Conservation (phyloP, 352 stramenopile species). For the Pythium apleroticum region DNA sequence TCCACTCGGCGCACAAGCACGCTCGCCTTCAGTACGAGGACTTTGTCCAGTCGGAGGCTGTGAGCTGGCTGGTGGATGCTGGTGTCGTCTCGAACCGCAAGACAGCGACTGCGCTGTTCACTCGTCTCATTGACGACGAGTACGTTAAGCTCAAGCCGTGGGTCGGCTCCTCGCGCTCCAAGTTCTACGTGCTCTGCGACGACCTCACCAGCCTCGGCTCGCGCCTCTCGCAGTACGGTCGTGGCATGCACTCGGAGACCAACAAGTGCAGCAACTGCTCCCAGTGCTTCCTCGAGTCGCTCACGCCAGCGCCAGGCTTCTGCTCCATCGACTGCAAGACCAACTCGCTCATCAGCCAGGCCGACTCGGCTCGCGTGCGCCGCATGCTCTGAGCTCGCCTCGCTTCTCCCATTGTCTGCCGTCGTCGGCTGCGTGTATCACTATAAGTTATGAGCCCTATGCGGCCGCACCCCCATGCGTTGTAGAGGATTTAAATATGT, state of each 20-base stretch:
- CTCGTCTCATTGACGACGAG: constrained; percentile 61
- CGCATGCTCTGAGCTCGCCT: constrained; percentile 38
- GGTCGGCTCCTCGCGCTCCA: constrained; percentile 43
- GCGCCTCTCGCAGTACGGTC: constrained; percentile 64
- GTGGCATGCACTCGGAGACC: constrained; percentile 71
- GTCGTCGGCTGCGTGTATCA: background rate
- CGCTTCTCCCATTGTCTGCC: background rate
- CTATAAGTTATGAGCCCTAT: constrained; percentile 25
- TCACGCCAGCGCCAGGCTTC: constrained; percentile 67
- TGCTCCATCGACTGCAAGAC: constrained; percentile 89
- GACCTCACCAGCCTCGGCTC: constrained; percentile 48
- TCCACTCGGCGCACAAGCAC: constrained; percentile 63
- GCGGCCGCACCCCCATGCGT: background rate
- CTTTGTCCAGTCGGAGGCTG: constrained; percentile 82
- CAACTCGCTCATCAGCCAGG: constrained; percentile 71
- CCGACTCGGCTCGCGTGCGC: constrained; percentile 63
- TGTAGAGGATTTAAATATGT: constrained; percentile 7
- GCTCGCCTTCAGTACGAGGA: constrained; percentile 82
- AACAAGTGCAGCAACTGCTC: constrained; percentile 82
- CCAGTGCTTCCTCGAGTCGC: constrained; percentile 64
- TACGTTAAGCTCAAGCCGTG: constrained; percentile 72
- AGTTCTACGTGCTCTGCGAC: constrained; percentile 75
- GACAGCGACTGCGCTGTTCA: constrained; percentile 52
- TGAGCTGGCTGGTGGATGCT: constrained; percentile 80
- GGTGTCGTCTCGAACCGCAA: constrained; percentile 61